Base-by-base conservation (phyloP, 106 monocot genomes). In the Acanthochlamys bracteata region DNA sequence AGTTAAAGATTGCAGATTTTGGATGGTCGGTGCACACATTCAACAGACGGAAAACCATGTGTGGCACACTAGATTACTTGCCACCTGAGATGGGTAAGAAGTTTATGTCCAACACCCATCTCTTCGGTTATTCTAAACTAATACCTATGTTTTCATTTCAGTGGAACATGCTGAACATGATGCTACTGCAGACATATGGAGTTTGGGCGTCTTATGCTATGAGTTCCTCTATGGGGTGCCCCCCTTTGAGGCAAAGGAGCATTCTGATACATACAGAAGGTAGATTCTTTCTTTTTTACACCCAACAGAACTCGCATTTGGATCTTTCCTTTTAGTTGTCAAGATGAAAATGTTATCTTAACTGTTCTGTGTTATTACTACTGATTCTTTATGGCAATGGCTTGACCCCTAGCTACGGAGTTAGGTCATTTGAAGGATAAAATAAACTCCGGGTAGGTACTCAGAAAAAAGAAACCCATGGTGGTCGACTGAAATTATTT, bases 1-100 rank as follows among this genome's bases (percentile, higher is more conserved):
- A 95, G 62, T 41, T 95, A 20, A 95, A 95, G 55, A 95, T 95
- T 60, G 94, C 94, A 61, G 94, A 95, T 82, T 95, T 95, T 78
- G 94, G 94, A 20, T 98, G 98, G 98, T 92, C 98, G 4, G 98
- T 98, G 25, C 98, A 98, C 77, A 92, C 98, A 41, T 98, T 92
- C 54, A 80, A 92, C 42, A 62, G 88, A 4, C 85, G 98, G 52
- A 39, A 70, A 61, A 98, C 98, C 7, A 98, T 98, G 98, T 98
- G 98, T 45, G 98, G 98, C 16, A 98, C 98, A 25, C 66, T 98
- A 55, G 98, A 98, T 79, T 98, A 98, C 22, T 85, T 98, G 64
- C 98, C 98, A 39, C 98, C 98, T 61, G 98, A 98, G 83, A 98
- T 98, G 98, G 92, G 98, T 98, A 89, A 61, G 51, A 7, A 7